A percentile compares a stretch with the other conserved stretches of the same genome.
Evolutionary conservation across 1,284 basidiomycete species (phyloP).

Genomic region (Anthracocystis walkeri): DNA sequence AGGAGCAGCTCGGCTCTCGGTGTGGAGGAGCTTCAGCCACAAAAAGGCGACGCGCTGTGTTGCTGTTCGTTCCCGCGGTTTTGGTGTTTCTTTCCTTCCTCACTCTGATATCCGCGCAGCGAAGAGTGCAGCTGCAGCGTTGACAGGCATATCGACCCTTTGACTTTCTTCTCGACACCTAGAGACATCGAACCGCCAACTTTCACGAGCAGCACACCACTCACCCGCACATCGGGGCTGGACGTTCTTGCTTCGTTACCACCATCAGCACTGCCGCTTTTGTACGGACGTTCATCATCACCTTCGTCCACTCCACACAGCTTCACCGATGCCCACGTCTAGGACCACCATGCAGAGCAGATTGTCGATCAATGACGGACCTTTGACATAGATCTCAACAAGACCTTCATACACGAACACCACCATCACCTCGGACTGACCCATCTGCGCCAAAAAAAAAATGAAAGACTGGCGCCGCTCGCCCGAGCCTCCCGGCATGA

Average conservation of each 20-base stretch:
- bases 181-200: not conserved
- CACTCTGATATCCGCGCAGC: not conserved
- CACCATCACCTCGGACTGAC: not conserved
- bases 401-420: not conserved
- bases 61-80: not conserved
- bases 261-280: too few relatives aligned
- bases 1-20: not conserved
- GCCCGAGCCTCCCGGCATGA: constrained; percentile 58
- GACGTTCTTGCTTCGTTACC: too few relatives aligned
- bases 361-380: not conserved
- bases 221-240: too few relatives aligned
- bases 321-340: not conserved
- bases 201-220: too few relatives aligned
- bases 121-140: not conserved
- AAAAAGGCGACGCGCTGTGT: not conserved
- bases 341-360: too few relatives aligned
- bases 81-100: constrained; percentile 1
- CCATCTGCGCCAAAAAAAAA: not conserved
- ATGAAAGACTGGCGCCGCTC: constrained; percentile 62
- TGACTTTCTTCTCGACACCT: constrained; percentile 3
- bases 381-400: not conserved
- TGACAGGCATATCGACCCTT: constrained; percentile 1
- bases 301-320: too few relatives aligned
- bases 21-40: not conserved
- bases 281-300: too few relatives aligned